Conservation (phyloP, 1,139 yeast species). For the Taphrina flavorubra region DNA sequence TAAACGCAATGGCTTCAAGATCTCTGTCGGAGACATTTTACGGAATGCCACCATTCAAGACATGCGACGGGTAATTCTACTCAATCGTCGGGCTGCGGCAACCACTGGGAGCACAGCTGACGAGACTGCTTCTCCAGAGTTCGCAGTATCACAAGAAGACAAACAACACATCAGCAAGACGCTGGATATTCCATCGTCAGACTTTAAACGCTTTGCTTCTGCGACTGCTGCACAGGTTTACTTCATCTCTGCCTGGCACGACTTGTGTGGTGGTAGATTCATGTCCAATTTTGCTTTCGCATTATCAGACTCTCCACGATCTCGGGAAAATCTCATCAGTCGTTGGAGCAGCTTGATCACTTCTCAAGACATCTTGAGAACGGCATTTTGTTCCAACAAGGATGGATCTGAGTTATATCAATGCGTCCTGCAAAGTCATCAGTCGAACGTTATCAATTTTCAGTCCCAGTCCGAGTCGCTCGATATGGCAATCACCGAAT, state of each 20-base stretch:
- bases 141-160: not conserved
- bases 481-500: constrained; percentile 30
- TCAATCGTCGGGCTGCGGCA: not conserved
- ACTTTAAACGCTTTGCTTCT: constrained; percentile 43
- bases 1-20: constrained; percentile 34
- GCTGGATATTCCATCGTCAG: not conserved
- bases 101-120: not conserved
- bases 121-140: not conserved
- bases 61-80: constrained; percentile 25
- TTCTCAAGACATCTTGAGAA: constrained; percentile 44
- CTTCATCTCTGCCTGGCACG: constrained; percentile 46
- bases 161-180: not conserved
- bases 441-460: constrained; percentile 21
- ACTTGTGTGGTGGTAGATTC: constrained; percentile 35
- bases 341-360: constrained; percentile 43
- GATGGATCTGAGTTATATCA: constrained; percentile 43
- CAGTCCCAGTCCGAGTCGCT: constrained; percentile 11
- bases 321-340: constrained; percentile 17
- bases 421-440: constrained; percentile 30
- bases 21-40: constrained; percentile 46
- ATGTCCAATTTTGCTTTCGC: constrained; percentile 45
- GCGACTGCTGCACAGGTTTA: constrained; percentile 46
- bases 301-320: constrained; percentile 4
- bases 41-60: constrained; percentile 42
- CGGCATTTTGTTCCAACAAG: constrained; percentile 42